These are phyloP conservation scores for Alternaria tenuissima DNA, from an alignment of 2,329 filamentous ascomycete species.

Conservation along the genomic window DNA sequence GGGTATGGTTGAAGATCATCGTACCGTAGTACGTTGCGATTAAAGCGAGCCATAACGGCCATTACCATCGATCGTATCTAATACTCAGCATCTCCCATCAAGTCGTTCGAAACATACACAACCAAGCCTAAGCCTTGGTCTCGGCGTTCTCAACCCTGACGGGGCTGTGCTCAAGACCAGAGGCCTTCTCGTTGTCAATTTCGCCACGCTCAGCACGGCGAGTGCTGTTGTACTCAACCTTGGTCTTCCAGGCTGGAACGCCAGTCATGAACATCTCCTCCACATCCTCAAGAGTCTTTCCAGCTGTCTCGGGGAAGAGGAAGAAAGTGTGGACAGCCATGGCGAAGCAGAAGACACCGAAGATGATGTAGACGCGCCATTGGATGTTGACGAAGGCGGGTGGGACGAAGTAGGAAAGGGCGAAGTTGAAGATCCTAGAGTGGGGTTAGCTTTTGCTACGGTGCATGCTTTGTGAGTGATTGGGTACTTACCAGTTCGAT, in stretches of 20 bases:
- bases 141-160: conserved; percentile 33
- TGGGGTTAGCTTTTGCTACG: background rate
- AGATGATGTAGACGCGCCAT: conserved; percentile 75
- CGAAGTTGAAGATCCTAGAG: conserved; percentile 61
- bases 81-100: background rate
- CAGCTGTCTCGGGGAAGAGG: conserved; percentile 72
- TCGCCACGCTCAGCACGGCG: conserved; percentile 36
- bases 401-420: conserved; percentile 64
- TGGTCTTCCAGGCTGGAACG: conserved; percentile 65
- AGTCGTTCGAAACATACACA: background rate
- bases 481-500: conserved; percentile 59
- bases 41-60: too few species aligned
- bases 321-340: conserved; percentile 76
- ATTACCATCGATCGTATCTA: too few species aligned
- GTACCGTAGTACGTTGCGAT: too few species aligned
- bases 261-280: conserved; percentile 72
- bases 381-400: conserved; percentile 66
- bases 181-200: conserved; percentile 36
- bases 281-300: conserved; percentile 79
- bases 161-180: conserved; percentile 25
- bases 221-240: conserved; percentile 34
- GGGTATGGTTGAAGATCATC: too few species aligned
- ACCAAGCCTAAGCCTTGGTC: conserved; percentile 9
- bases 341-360: conserved; percentile 73
- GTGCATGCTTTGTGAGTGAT: too few species aligned